Percentiles rank a stretch among this genome's conserved stretches.
Conservation (phyloP, 176 grass and related monocot species). For the Musa acuminata region DNA sequence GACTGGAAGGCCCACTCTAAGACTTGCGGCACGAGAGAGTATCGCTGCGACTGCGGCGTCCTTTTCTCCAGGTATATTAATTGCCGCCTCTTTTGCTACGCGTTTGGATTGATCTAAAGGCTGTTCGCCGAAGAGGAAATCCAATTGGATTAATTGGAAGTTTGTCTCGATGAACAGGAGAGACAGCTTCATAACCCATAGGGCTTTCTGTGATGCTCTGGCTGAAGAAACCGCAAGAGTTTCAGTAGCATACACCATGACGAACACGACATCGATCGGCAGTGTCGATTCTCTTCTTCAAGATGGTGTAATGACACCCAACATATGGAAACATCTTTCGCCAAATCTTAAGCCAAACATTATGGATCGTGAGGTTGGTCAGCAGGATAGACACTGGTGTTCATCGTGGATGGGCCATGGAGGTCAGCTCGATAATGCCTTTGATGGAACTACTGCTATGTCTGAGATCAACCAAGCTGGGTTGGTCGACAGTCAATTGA, state of each 20-base stretch:
- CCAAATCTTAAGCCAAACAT: slow-evolving; percentile 27
- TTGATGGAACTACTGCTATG: no score
- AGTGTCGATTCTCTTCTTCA: slow-evolving; percentile 25
- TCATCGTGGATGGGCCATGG: slow-evolving; percentile 23
- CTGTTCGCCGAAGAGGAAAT: no score
- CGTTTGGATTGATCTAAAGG: no score
- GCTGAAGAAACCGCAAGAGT: slow-evolving; percentile 66
- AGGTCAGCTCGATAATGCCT: no score
- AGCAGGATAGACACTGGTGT: slow-evolving; percentile 17
- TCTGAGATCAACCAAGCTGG: no score
- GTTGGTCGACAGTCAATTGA: no score
- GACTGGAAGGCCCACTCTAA: slow-evolving; percentile 98
- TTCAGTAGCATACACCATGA: slow-evolving; percentile 21
- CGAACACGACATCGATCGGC: no score
- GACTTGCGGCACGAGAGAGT: slow-evolving; percentile 83
- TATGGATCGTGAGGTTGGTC: slow-evolving; percentile 5
- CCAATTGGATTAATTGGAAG: no score
- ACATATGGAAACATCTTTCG: slow-evolving; percentile 18
- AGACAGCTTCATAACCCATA: slow-evolving; percentile 89
- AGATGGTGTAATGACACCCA: slow-evolving; percentile 21
- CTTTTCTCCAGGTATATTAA: slow-evolving; percentile 53
- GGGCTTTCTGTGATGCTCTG: slow-evolving; percentile 83
- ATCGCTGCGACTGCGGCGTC: slow-evolving; percentile 82
- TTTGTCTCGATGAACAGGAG: slow-evolving; percentile 21
- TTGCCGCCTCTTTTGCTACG: no score